Base-by-base conservation (phyloP, 2,329 filamentous ascomycete genomes). In the Chaetomiaceae sp. region DNA sequence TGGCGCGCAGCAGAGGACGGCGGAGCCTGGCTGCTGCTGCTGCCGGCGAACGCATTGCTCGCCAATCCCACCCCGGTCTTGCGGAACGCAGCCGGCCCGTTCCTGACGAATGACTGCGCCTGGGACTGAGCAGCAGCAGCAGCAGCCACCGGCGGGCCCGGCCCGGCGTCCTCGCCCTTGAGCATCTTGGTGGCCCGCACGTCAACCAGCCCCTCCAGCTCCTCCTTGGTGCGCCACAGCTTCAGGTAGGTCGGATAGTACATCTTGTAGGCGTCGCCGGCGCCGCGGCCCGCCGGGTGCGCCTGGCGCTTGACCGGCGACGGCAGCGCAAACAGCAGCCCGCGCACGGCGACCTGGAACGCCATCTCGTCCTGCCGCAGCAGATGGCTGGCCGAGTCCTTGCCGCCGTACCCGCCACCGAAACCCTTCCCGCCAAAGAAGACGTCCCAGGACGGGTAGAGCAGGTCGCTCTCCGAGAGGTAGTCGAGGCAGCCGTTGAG, bases 321-420 rank as follows among this genome's bases (percentile, higher is more conserved):
- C 2, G 93, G 93, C 2, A 98, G 74, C 9, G 82, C 83, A 62
- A 95, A 95, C 0, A 96, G 67, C 40, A 97, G 68, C 1, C 93
- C 93, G 11, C 90, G 81, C 0, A 95, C 87, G 4, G 89, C 89
- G 15, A 91, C 83, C 55, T 98, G 88, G 54, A 96, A 97, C 19
- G 86, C 83, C 62, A 98, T 90, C 61, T 98, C 93, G 53, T 96
- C 89, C 65, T 97, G 91, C 6, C 90, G 83, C 9, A 97, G 68
- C 12, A 83, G 75, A 50, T 96, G 91, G 43, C 81, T 79, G 17
- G 77, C 78, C 1, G 75, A 72, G 62, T 83, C 73, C 68, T 66
- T 72, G 59, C 68, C 75, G 54, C 56, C 67, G 66, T 61, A 72
- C 19, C 74, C 70, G 6, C 69, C 65, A 29, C 74, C 68, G 65